Evolutionary conservation across 2,329 filamentous ascomycete genomes (phyloP), one percentile per base, ranked within the genome.

Genomic region (Aspergillus pseudonomiae): DNA sequence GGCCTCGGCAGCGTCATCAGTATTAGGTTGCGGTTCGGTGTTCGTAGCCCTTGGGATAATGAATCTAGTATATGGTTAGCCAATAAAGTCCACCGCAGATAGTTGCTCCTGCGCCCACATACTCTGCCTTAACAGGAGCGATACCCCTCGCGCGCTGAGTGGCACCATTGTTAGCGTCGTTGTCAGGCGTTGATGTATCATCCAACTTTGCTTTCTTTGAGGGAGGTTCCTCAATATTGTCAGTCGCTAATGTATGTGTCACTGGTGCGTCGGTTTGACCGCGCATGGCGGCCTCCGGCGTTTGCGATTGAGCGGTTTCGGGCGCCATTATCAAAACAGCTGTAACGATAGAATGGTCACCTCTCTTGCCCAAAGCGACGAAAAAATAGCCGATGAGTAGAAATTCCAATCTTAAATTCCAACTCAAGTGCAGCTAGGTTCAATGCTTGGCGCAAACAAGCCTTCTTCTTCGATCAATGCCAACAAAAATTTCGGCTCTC

Each of bases 91-190:
- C 28, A 58, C 16, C 7, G 11, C 14, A 50, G 45, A 36, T 43
- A 28, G 55, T 21, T 10, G 26, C 48, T 21, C 48, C 7, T 50
- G 43, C 24, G 16, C 19, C 48, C 32, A 79, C 84, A 77, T 79
- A 92, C 87, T 93, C 91, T 73, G 86, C 83, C 78, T 93, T 93
- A 76, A 94, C 86, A 10, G 88, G 86, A 24, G 91, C 90, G 59
- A 89, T 80, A 30, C 89, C 90, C 71, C 83, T 88, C 62, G 73
- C 70, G 36, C 79, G 73, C 65, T 79, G 77, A 58, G 67, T 69
- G 50, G 70, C 64, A 41, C 68, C 70, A 62, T 75, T 70, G 21
- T 62, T 57, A 28, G 65, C 67, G 16, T 72, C 64, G 7, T 70
- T 70, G 48, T 75, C 73, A 34, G 67, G 53, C 16, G 66, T 34